These are phyloP conservation scores for Solanum bulbocastanum DNA, from an alignment of 257 asterid genomes.

Conservation along the genomic window DNA sequence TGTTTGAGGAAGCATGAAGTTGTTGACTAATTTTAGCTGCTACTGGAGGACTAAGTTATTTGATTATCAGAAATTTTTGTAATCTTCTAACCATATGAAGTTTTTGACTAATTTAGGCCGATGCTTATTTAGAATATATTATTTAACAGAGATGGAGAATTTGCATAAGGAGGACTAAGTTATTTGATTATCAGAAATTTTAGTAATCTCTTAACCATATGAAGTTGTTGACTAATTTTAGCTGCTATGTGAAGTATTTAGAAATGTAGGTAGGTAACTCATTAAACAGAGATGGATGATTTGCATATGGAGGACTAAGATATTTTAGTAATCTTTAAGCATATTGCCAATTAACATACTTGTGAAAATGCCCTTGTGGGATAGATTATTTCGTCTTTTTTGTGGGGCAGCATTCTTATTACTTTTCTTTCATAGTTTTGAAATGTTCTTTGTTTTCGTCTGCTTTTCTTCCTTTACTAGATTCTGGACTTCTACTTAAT, in stretches of 20 bases:
- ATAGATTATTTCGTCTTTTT: neutral
- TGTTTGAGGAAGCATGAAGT: neutral
- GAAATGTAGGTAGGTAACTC: neutral
- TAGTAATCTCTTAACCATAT: neutral
- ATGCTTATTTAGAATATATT: neutral
- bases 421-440: neutral
- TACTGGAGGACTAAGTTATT: neutral
- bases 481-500: neutral
- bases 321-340: neutral
- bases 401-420: neutral
- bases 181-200: neutral
- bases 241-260: neutral
- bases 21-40: neutral
- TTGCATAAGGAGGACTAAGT: neutral
- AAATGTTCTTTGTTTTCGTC: neutral
- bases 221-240: neutral
- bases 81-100: neutral
- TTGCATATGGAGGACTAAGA: neutral
- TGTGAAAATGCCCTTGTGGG: neutral
- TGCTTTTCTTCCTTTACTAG: neutral
- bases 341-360: neutral
- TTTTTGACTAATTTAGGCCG: neutral
- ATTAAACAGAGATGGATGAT: neutral
- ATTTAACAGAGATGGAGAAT: neutral
- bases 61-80: neutral